phyloP scores from a whole-genome alignment of 345 rosid genomes.

The Theobroma cacao region DNA sequence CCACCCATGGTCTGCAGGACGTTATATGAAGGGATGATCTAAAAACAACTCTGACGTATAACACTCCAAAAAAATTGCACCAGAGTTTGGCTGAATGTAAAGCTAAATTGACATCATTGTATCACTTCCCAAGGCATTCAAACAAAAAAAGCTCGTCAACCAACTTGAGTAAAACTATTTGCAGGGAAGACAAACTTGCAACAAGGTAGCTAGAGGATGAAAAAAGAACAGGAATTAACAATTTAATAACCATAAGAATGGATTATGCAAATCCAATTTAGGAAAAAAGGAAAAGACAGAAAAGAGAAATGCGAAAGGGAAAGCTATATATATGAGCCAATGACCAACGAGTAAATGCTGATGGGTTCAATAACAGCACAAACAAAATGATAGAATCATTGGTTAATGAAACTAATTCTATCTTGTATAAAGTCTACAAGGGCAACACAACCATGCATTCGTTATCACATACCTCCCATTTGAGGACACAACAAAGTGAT shows the following conservation, averaged over 20 bases:
- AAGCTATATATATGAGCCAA: background rate
- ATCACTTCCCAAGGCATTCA: background rate
- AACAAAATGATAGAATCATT: background rate
- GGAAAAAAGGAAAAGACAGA: background rate
- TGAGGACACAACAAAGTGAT: conserved; percentile 34
- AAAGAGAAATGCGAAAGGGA: background rate
- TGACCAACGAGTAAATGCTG: background rate
- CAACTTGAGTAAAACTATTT: background rate
- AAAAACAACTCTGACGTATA: background rate
- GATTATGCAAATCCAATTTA: background rate
- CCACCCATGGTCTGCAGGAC: conserved; percentile 45
- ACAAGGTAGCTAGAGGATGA: background rate
- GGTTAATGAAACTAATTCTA: background rate
- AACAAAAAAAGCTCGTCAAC: background rate
- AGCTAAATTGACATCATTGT: background rate
- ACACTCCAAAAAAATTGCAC: background rate
- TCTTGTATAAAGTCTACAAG: background rate
- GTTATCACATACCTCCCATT: conserved; percentile 34
- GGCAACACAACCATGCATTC: background rate
- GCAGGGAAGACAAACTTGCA: background rate
- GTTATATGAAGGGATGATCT: background rate
- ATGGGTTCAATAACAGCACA: background rate
- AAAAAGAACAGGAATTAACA: background rate
- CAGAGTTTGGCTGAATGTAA: background rate
- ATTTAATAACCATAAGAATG: background rate